Base-by-base conservation (phyloP, 371 early-diverging fungal species). In the Blakeslea trispora region DNA sequence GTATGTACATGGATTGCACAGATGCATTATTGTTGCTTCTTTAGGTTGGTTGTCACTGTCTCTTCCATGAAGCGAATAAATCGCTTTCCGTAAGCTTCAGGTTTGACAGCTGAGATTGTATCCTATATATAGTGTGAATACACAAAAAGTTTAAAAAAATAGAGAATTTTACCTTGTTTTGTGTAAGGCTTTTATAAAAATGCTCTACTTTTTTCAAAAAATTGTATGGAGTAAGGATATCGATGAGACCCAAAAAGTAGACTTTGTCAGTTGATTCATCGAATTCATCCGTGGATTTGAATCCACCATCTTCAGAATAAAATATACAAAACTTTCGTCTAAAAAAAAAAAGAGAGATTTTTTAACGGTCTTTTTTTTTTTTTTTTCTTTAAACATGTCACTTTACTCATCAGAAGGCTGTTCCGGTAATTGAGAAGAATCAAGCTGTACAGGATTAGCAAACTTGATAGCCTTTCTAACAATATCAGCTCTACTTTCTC, bases 241-340 rank as follows among this genome's bases (percentile, higher is more conserved):
- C 98, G 51, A 98, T 97, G 50, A 97, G 85, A 5, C 97, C 97
- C 35, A 97, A 63, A 64, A 91, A 96, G 76, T 97, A 97, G 7
- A 97, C 75, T 45, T 86, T 80, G 45, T 85, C 71, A 5, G 83
- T 70, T 1, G 82, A 75, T 31, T 77, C 64, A 71, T 93, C 82
- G 23, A 69, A 46, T 43, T 81, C 84, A 63, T 90, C 87, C 1
- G 95, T 90, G 11, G 95, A 84, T 35, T 75, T 72, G 57, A 91
- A 88, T 2, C 98, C 98, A 45, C 97, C 98, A 44, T 93, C 83
- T 51, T 96, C 96, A 18, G 84, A 81, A 59, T 94, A 94, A 69
- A 96, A 96, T 41, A 90, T 69, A 55, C 89, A 92, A 50, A 77
- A 71, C 19, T 80, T 63, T n/a, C 92, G 84, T 62, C 80, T 76